Evolutionary conservation across 371 early-diverging fungal species (phyloP), one percentile per base, ranked within the genome.

Genomic region (Lichtheimia ornata): DNA sequence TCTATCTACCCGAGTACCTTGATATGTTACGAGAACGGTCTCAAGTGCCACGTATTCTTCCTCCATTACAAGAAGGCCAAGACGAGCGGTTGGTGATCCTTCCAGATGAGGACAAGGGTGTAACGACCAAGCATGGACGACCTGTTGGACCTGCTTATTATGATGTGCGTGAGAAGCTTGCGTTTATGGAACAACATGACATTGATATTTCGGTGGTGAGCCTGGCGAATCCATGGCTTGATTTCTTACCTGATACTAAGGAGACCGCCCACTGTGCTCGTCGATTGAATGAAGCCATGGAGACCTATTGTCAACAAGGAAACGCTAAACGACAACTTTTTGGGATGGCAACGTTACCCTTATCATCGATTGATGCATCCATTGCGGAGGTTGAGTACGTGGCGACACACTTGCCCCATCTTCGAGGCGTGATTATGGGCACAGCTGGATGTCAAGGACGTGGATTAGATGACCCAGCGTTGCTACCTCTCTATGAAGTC

Each of bases 381-480:
- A 63, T 78, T 14, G 50, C 55, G 6, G 76, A 72, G 44, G 59
- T 74, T 9, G 58, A 67, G 18, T 65, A 58, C 17, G 69, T 78
- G 27, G 61, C 72, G 2, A 25, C 45, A n/a, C 35, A 35, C 11
- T 42, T 71, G 24, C 22, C 50, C 3, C 51, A 53, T 17, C 17
- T 78, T 49, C 24, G 72, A 11, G 78, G 78, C 11, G 71, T 67
- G 12, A 76, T 78, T 51, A 59, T 78, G 55, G 75, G 74, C 15
- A 73, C 73, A 40, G 40, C 27, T 28, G 70, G 74, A 5, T 61
- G 63, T 49, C 17, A 20, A 12, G 77, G 76, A 2, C 67, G 69
- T 52, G 77, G 78, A 5, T 63, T 78, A 17, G 78, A 78, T 60
- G 78, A 78, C 59, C 69, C 71, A 6, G 72, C 56, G 12, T 61